These are phyloP conservation scores for Irpex sp. DNA, from an alignment of 1,284 basidiomycete species.

Conservation along the genomic window DNA sequence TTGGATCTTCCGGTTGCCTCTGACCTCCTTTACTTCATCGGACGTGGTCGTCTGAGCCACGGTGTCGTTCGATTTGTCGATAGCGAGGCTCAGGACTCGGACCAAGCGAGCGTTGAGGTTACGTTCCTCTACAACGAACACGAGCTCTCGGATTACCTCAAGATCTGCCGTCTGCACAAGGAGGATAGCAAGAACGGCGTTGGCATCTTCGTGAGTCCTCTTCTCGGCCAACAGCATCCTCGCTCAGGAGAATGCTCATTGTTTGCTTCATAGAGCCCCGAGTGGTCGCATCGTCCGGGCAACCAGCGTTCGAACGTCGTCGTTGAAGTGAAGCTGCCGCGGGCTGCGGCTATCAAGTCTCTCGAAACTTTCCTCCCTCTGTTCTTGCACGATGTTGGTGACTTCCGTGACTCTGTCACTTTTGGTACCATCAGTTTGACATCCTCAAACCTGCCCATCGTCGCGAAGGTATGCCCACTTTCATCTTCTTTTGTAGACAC, in stretches of 20 bases:
- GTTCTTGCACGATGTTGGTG: slow-evolving; percentile 20
- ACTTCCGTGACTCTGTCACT: slow-evolving; percentile 13
- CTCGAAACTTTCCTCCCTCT: slow-evolving; percentile 21
- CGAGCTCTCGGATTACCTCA: slow-evolving; percentile 16
- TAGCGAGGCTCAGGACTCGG: slow-evolving; percentile 10
- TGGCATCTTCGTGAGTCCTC: slow-evolving; percentile 27
- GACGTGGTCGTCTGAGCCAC: slow-evolving; percentile 19
- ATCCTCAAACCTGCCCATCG: slow-evolving; percentile 17
- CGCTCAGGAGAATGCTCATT: neutral
- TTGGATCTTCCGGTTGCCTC: slow-evolving; percentile 22
- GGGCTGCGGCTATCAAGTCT: slow-evolving; percentile 12
- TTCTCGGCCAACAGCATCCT: neutral
- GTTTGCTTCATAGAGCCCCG: slow-evolving; percentile 14
- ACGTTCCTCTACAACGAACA: slow-evolving; percentile 17
- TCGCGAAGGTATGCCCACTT: slow-evolving; percentile 13
- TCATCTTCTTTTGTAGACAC: neutral
- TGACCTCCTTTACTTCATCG: slow-evolving; percentile 24
- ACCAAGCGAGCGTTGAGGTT: slow-evolving; percentile 19
- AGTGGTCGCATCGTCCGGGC: slow-evolving; percentile 1
- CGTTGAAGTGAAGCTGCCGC: slow-evolving; percentile 18
- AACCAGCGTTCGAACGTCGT: slow-evolving; percentile 14
- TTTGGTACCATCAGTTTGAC: slow-evolving; percentile 17
- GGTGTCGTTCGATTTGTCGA: slow-evolving; percentile 22
- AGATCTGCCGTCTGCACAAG: slow-evolving; percentile 21
- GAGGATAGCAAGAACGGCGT: slow-evolving; percentile 21